phyloP scores from a whole-genome alignment of 2,329 filamentous ascomycete species.

The Chaetomium globosum region DNA sequence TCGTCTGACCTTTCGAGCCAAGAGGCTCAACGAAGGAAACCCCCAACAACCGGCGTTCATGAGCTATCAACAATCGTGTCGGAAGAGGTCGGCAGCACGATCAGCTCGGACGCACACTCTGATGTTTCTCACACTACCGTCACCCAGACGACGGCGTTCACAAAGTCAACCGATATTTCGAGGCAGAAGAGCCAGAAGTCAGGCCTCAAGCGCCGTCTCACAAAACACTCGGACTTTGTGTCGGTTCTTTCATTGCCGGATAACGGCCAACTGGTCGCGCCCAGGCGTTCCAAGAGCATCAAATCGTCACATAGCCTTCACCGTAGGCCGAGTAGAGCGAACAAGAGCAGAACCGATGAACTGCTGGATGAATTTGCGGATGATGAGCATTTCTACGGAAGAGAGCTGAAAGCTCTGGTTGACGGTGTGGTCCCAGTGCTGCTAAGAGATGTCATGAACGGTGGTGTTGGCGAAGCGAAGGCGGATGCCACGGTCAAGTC shows the following conservation, averaged over 20 bases:
- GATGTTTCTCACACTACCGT: constrained; percentile 54
- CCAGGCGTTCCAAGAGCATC: constrained; percentile 67
- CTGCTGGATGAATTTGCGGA: constrained; percentile 77
- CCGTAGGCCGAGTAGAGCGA: constrained; percentile 67
- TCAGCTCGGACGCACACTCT: constrained; percentile 56
- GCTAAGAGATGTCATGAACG: constrained; percentile 78
- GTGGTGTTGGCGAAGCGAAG: constrained; percentile 56
- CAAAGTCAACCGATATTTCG: constrained; percentile 51
- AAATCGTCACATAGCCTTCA: constrained; percentile 78
- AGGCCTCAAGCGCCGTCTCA: constrained; percentile 72
- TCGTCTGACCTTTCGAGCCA: constrained; percentile 37
- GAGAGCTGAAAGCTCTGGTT: constrained; percentile 89
- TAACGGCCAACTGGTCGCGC: constrained; percentile 49
- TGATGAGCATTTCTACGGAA: constrained; percentile 85
- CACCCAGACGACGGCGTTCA: constrained; percentile 56
- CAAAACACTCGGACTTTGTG: constrained; percentile 90
- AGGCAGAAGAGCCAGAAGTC: constrained; percentile 53
- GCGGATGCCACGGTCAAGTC: constrained; percentile 72
- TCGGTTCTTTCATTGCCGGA: constrained; percentile 82
- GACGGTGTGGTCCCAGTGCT: constrained; percentile 94
- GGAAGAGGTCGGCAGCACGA: constrained; percentile 51
- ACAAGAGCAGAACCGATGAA: constrained; percentile 71
- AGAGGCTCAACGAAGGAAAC: constrained; percentile 38
- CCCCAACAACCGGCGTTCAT: constrained; percentile 58
- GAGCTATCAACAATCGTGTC: constrained; percentile 62